phyloP scores from a whole-genome alignment of 2,329 filamentous ascomycete genomes.

The Cercospora zeina region DNA sequence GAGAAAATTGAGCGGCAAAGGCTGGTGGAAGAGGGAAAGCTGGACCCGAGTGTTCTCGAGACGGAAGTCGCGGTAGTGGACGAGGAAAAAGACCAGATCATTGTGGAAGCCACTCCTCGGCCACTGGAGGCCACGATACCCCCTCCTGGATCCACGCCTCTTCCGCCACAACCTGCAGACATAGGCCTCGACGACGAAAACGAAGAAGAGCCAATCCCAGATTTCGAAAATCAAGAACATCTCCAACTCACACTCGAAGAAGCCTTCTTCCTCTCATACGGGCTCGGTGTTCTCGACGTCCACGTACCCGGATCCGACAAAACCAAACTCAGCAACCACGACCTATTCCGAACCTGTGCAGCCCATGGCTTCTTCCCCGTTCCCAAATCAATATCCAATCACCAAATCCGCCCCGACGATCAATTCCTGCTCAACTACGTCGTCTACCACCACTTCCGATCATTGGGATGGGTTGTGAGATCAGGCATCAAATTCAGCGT shows the following conservation, averaged over 20 bases:
- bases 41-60: constrained; percentile 26
- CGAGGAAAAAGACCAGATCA: constrained; percentile 4
- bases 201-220: constrained; percentile 23
- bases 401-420: constrained; percentile 63
- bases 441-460: constrained; percentile 94
- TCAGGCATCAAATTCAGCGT: constrained; percentile 92
- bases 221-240: constrained; percentile 66
- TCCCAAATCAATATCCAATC: constrained; percentile 63
- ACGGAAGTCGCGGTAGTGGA: constrained; percentile 10
- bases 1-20: constrained; percentile 74
- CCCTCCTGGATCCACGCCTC: neutral
- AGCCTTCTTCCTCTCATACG: constrained; percentile 85
- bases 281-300: constrained; percentile 71
- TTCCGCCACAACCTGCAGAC: constrained; percentile 3
- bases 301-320: constrained; percentile 44
- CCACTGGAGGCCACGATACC: constrained; percentile 14
- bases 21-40: constrained; percentile 54
- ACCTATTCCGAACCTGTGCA: constrained; percentile 60
- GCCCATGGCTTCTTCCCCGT: constrained; percentile 42
- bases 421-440: constrained; percentile 83
- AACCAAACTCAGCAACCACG: constrained; percentile 45
- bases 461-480: constrained; percentile 89
- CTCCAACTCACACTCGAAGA: constrained; percentile 91
- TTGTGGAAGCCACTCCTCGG: constrained; percentile 3
- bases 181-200: constrained; percentile 16